Evolutionary conservation across 2,329 filamentous ascomycete species (phyloP), one percentile per base, ranked within the genome.

Genomic region (Penicillium sp.): DNA sequence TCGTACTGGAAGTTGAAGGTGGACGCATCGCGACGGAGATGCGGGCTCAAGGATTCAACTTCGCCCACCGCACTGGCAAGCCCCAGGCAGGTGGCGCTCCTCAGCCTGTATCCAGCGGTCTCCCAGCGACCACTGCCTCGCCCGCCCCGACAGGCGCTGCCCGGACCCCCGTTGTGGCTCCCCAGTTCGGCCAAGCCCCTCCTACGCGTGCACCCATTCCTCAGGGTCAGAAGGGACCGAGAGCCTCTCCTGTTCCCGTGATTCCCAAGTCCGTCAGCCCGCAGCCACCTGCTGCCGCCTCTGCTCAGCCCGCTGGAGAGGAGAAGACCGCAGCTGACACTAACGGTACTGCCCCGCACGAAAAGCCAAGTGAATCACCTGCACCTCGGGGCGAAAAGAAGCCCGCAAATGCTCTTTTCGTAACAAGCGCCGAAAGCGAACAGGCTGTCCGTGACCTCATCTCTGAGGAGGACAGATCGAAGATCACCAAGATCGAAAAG

Each of bases 11-110:
- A 74, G 88, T 99, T 59, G 94, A 99, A 72, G 90, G 92, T 70
- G 94, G 94, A 50, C 87, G 94, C 43, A 97, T 99, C 66, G 94
- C 92, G 46, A 99, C 94, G 0, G 94, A 99, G 78, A 99, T 99
- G 94, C 87, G 92, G 62, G 94, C 94, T 23, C 94, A 99, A 72
- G 94, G 94, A 41, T 99, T 99, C 84, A 99, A 99, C 82, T 99
- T 99, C 75, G 92, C 94, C 25, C 94, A 99, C 75, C 89, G 94
- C 67, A 91, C 90, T 62, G 87, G 90, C 56, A 97, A 97, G 81
- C 87, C 89, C 81, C 75, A 76, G 53, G 58, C 63, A 44, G 66
- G 67, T 49, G 64, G 76, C 73, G 66, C 60, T 40, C 61, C 64
- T 50, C 68, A 68, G 49, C 43, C 69, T 36, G 61, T 67, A 40